These are phyloP conservation scores for Geotrichum fermentans DNA, from an alignment of 1,139 yeast species.

Conservation along the genomic window DNA sequence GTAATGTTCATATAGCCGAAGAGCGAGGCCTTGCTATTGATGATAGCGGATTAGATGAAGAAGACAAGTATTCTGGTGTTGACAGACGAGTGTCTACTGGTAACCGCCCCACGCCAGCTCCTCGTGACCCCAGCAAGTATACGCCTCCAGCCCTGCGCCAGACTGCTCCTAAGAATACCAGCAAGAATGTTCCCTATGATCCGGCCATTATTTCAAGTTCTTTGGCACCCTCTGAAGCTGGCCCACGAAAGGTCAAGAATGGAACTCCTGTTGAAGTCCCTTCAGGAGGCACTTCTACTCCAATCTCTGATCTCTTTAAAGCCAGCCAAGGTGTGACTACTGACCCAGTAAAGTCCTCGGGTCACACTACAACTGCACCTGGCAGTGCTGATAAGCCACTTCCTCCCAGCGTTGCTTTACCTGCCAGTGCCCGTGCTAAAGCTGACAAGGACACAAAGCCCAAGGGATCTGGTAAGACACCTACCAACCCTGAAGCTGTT, in stretches of 20 bases:
- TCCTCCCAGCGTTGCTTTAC: slow-evolving; percentile 20
- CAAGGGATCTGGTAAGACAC: slow-evolving; percentile 11
- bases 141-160: slow-evolving; percentile 63
- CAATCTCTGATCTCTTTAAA: slow-evolving; percentile 19
- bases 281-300: slow-evolving; percentile 19
- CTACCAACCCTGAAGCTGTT: slow-evolving; percentile 22
- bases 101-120: slow-evolving; percentile 3
- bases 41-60: slow-evolving; percentile 88
- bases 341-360: background rate
- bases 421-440: slow-evolving; percentile 16
- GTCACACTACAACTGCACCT: slow-evolving; percentile 21
- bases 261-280: slow-evolving; percentile 2
- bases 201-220: slow-evolving; percentile 66
- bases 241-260: slow-evolving; percentile 4
- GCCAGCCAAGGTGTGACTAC: slow-evolving; percentile 17
- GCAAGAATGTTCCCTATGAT: slow-evolving; percentile 41
- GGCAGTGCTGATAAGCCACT: slow-evolving; percentile 13
- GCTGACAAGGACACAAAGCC: slow-evolving; percentile 7
- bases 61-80: slow-evolving; percentile 93
- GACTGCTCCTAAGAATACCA: slow-evolving; percentile 23
- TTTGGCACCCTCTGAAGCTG: slow-evolving; percentile 23
- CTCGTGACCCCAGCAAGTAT: slow-evolving; percentile 45
- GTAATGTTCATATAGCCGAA: slow-evolving; percentile 79
- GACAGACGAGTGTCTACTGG: slow-evolving; percentile 35
- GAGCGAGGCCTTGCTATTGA: slow-evolving; percentile 81